phyloP scores from a whole-genome alignment of 805 yeast species.

The Candida boidinii region DNA sequence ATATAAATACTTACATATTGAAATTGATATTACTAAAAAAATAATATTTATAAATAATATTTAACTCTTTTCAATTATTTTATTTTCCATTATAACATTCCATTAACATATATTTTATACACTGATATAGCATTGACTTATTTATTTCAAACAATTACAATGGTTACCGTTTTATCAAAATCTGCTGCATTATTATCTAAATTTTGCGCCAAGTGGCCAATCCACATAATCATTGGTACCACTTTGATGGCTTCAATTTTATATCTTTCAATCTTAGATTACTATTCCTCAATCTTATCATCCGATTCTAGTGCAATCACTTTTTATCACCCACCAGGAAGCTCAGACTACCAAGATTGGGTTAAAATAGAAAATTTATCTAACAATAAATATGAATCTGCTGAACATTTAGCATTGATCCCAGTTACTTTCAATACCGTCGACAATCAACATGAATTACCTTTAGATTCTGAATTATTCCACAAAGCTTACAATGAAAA shows the following conservation, averaged over 20 bases:
- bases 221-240: conserved; percentile 70
- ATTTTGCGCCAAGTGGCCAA: conserved; percentile 71
- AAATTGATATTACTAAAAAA: no score
- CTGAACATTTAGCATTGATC: conserved; percentile 39
- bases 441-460: conserved; percentile 10
- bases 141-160: no score
- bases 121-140: no score
- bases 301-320: conserved; percentile 10
- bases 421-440: conserved; percentile 51
- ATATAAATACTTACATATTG: no score
- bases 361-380: conserved; percentile 33
- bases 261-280: conserved; percentile 67
- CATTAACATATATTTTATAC: no score
- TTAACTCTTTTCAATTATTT: no score
- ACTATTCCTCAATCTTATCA: conserved; percentile 31
- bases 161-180: no score
- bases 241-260: conserved; percentile 72
- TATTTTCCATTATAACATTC: no score
- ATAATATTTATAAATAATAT: no score
- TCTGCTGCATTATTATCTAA: conserved; percentile 25
- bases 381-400: conserved; percentile 25
- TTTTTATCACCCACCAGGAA: conserved; percentile 28
- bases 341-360: conserved; percentile 37
- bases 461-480: conserved; percentile 23
- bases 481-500: conserved; percentile 31